phyloP scores from a whole-genome alignment of 163 green algal species.

The Scenedesmus sp. region DNA sequence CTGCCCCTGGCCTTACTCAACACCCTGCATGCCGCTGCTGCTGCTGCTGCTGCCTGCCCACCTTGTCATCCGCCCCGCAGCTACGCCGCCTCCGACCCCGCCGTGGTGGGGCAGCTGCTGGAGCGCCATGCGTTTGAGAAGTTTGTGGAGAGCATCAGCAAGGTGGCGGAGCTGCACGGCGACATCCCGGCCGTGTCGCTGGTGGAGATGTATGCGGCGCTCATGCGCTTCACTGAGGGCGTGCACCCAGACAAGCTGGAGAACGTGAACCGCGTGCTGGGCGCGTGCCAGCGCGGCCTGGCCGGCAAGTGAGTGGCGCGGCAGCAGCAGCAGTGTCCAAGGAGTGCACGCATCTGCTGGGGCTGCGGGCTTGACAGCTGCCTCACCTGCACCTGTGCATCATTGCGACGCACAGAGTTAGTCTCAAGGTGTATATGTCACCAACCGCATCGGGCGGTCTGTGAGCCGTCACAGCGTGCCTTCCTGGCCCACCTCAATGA shows the following conservation, averaged over 20 bases:
- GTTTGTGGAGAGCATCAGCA: conserved; percentile 69
- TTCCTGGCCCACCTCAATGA: no score
- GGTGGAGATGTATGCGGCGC: conserved; percentile 84
- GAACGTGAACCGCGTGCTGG: conserved; percentile 77
- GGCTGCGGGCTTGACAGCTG: no score
- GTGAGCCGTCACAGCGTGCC: no score
- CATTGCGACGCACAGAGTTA: no score
- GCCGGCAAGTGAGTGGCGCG: conserved; percentile 33
- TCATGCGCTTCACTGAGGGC: conserved; percentile 80
- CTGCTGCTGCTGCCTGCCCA: conserved; percentile 12
- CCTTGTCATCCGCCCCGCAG: conserved; percentile 36
- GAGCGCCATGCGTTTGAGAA: conserved; percentile 74
- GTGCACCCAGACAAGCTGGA: conserved; percentile 79
- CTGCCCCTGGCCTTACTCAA: not conserved
- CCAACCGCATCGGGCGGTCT: no score
- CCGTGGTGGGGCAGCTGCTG: conserved; percentile 70
- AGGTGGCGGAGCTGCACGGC: conserved; percentile 67
- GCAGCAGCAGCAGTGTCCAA: not conserved
- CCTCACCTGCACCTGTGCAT: no score
- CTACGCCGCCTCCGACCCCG: conserved; percentile 65
- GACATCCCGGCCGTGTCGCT: conserved; percentile 79
- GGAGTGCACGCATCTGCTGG: no score
- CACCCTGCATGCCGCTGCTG: not conserved
- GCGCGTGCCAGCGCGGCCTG: conserved; percentile 52
- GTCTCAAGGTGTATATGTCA: no score